phyloP scores from a whole-genome alignment of 768 basidiomycete genomes.

The Termitomyces sp. region DNA sequence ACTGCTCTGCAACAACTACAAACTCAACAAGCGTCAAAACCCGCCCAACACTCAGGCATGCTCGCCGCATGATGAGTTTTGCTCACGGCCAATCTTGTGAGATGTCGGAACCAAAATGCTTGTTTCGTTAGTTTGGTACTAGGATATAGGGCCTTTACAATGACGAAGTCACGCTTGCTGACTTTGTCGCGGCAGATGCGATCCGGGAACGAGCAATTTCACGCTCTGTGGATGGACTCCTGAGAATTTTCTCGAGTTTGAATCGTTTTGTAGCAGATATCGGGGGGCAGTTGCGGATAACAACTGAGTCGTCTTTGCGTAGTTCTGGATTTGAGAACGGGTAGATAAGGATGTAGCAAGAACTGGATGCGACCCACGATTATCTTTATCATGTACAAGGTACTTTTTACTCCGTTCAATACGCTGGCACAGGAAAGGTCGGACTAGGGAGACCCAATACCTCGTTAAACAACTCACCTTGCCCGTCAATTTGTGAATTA shows the following conservation, averaged over 20 bases:
- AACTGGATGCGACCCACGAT: constrained; percentile 43
- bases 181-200: constrained; percentile 11
- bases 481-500: constrained; percentile 69
- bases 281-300: constrained; percentile 80
- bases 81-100: background rate
- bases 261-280: constrained; percentile 79
- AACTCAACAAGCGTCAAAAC: constrained; percentile 20
- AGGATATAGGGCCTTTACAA: background rate
- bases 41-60: constrained; percentile 2
- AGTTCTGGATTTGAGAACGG: constrained; percentile 38
- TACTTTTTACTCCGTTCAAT: constrained; percentile 77
- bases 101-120: background rate
- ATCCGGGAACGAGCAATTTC: constrained; percentile 32
- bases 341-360: background rate
- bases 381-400: constrained; percentile 69
- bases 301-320: constrained; percentile 64
- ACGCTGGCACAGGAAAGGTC: constrained; percentile 38
- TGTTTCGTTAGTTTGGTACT: background rate
- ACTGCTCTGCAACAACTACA: constrained; percentile 45
- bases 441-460: background rate
- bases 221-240: constrained; percentile 65
- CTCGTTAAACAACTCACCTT: constrained; percentile 47
- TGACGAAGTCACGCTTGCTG: constrained; percentile 2
- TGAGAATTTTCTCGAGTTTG: constrained; percentile 60
- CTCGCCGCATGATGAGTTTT: constrained; percentile 3